phyloP scores from a whole-genome alignment of 192 early-diverging fungal species.

The Entomortierella beljakovae region DNA sequence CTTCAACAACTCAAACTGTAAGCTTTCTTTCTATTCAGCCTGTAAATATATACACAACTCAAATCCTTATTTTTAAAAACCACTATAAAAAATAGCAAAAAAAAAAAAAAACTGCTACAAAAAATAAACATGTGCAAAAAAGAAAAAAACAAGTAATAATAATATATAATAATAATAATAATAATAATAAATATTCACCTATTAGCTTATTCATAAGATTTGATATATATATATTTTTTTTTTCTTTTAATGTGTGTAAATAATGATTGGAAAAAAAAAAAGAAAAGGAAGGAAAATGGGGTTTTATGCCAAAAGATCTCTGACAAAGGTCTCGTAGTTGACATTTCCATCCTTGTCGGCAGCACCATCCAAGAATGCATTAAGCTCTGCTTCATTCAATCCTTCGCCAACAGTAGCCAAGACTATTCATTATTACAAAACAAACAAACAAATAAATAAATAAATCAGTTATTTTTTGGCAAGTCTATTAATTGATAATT shows the following conservation, averaged over 20 bases:
- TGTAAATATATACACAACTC: slow-evolving; percentile 5
- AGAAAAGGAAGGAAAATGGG: not conserved
- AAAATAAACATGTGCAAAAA: too few relatives aligned
- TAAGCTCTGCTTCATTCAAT: slow-evolving; percentile 76
- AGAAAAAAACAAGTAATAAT: too few relatives aligned
- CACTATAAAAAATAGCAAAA: too few relatives aligned
- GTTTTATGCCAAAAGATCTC: slow-evolving; percentile 22
- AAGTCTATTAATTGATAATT: slow-evolving; percentile 4
- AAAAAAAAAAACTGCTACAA: too few relatives aligned
- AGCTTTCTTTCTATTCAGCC: not conserved
- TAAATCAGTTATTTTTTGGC: not conserved
- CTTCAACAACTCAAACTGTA: not conserved
- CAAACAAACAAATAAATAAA: slow-evolving; percentile 5
- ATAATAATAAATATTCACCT: too few relatives aligned
- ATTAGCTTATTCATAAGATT: not conserved
- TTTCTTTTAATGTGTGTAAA: not conserved
- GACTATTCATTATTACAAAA: slow-evolving; percentile 55
- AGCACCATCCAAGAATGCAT: slow-evolving; percentile 78
- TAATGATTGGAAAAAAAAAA: too few relatives aligned
- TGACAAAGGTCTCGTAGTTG: slow-evolving; percentile 72
- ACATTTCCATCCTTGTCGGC: slow-evolving; percentile 84
- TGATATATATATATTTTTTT: not conserved
- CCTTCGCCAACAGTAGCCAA: slow-evolving; percentile 85
- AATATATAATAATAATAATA: too few relatives aligned
- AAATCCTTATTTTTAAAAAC: too few relatives aligned